Percentiles rank a stretch among this genome's conserved stretches.
Evolutionary conservation across 2,329 filamentous ascomycete genomes (phyloP).

Genomic region (Decorospora gaudefroyi): DNA sequence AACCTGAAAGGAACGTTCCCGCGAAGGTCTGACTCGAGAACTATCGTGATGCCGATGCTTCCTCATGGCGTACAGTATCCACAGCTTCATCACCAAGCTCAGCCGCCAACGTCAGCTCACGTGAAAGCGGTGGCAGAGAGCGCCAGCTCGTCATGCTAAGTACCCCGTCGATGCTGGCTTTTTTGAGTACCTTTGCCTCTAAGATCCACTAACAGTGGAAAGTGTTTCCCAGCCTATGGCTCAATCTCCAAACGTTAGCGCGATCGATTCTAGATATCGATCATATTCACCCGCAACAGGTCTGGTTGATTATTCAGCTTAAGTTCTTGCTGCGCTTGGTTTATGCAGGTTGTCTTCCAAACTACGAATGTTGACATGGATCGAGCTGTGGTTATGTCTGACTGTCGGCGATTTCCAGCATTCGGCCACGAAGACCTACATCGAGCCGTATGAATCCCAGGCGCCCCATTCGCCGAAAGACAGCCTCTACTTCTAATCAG

Average conservation of each 20-base stretch:
- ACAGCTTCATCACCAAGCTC: slow-evolving; percentile 1
- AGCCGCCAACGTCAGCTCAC: slow-evolving; percentile 2
- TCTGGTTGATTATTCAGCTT: neutral
- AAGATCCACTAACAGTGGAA: neutral
- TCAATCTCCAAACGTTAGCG: slow-evolving; percentile 16
- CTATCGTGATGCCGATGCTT: neutral
- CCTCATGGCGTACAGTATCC: neutral
- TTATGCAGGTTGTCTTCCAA: slow-evolving; percentile 5
- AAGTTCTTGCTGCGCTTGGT: neutral
- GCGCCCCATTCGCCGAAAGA: slow-evolving; percentile 18
- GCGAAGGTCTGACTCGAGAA: neutral
- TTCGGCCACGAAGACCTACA: slow-evolving; percentile 1
- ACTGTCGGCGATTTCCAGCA: slow-evolving; percentile 3
- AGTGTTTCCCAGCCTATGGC: neutral
- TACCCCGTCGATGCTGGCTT: neutral
- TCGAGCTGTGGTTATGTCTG: slow-evolving; percentile 8
- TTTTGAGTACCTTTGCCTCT: too few species aligned
- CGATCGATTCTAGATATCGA: slow-evolving; percentile 12
- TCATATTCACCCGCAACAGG: neutral
- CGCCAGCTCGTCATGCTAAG: neutral
- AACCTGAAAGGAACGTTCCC: too few species aligned
- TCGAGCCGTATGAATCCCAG: slow-evolving; percentile 6
- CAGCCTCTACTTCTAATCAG: slow-evolving; percentile 3
- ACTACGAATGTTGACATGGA: slow-evolving; percentile 10
- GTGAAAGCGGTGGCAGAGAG: neutral